Conservation (phyloP, 2,329 filamentous ascomycete genomes). For the Fusarium fujikuroi region DNA sequence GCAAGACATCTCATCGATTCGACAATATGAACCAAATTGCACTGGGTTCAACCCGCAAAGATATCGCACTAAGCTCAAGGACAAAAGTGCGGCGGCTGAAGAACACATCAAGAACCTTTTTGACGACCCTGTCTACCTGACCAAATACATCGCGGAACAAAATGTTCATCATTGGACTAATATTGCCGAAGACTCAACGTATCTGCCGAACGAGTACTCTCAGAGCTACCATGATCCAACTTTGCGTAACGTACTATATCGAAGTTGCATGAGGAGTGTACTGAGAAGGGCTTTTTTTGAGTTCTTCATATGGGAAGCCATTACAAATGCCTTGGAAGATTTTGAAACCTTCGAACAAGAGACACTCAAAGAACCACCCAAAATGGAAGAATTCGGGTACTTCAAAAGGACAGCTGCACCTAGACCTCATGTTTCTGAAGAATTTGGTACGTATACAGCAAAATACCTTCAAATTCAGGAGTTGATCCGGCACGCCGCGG, state of each 20-base stretch:
- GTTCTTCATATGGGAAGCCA: constrained; percentile 29
- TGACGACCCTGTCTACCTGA: constrained; percentile 36
- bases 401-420: background rate
- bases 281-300: constrained; percentile 37
- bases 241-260: constrained; percentile 11
- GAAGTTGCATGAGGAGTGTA: constrained; percentile 27
- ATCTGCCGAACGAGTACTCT: background rate
- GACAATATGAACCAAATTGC: constrained; percentile 26
- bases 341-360: background rate
- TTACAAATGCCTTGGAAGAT: background rate
- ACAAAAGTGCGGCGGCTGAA: constrained; percentile 18
- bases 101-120: constrained; percentile 32
- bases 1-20: constrained; percentile 20
- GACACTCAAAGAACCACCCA: background rate
- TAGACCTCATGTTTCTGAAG: background rate
- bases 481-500: constrained; percentile 27
- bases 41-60: background rate
- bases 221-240: constrained; percentile 4
- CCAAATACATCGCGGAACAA: constrained; percentile 24
- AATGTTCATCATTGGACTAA: constrained; percentile 41
- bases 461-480: background rate
- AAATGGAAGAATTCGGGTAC: background rate
- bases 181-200: constrained; percentile 1
- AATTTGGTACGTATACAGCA: background rate
- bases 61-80: constrained; percentile 1